Evolutionary conservation across 106 monocot genomes (phyloP).

Genomic region (Acorus gramineus): DNA sequence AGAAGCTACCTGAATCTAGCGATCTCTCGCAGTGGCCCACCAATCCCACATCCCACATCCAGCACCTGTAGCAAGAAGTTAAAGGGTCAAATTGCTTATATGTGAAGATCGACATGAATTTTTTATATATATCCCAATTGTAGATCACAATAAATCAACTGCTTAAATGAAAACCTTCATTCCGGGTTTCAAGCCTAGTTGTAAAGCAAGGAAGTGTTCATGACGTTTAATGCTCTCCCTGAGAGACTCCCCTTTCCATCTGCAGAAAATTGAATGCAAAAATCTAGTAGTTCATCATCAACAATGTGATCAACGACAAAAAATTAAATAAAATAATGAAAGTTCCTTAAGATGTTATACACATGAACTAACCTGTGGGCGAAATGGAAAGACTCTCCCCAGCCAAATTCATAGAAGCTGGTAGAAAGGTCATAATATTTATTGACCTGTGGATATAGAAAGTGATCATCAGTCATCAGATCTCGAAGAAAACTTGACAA

Average conservation of each 20-base stretch:
- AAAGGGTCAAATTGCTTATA: neutral
- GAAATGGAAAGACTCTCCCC: constrained; percentile 19
- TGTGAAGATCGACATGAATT: neutral
- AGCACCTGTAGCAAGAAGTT: constrained; percentile 43
- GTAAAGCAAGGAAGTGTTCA: constrained; percentile 97
- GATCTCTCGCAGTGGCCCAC: constrained; percentile 89
- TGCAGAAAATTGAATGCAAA: constrained; percentile 16
- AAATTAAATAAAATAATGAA: neutral
- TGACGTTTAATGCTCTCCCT: constrained; percentile 92
- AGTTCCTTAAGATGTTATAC: neutral
- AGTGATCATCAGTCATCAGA: no score
- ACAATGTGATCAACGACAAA: no score
- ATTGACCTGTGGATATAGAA: constrained; percentile 33
- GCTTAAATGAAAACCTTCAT: constrained; percentile 61
- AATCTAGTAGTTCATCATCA: no score
- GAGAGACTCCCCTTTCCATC: constrained; percentile 93
- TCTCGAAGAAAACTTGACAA: no score
- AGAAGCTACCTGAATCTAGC: constrained; percentile 69
- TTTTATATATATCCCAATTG: no score
- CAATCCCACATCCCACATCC: constrained; percentile 97
- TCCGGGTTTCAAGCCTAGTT: constrained; percentile 74
- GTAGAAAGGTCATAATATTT: constrained; percentile 27
- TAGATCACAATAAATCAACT: neutral
- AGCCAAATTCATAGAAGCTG: no score
- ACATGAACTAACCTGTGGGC: constrained; percentile 44